These are phyloP conservation scores for Tripidium arundinaceum DNA, from an alignment of 202 grass and related monocot species.

Conservation along the genomic window DNA sequence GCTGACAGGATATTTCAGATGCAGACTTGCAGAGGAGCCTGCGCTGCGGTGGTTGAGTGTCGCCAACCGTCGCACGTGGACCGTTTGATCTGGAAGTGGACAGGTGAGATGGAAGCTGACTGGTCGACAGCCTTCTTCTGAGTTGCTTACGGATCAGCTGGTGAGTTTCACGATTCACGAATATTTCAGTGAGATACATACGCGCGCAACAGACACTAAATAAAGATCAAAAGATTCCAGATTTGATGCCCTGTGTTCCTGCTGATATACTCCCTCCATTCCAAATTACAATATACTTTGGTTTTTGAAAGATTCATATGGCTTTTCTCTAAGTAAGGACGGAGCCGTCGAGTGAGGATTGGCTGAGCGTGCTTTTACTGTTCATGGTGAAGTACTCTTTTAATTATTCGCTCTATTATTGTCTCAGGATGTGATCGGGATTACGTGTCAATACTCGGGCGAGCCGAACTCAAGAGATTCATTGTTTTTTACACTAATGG, in stretches of 20 bases:
- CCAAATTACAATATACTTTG: no score
- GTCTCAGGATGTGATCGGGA: background rate
- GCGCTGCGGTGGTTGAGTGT: background rate
- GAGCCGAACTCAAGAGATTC: background rate
- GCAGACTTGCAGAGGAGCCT: background rate
- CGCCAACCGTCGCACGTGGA: background rate
- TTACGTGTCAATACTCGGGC: background rate
- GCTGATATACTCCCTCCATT: no score
- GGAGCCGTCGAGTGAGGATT: no score
- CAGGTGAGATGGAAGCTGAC: background rate
- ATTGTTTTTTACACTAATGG: background rate
- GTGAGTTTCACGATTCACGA: no score
- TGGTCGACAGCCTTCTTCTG: background rate
- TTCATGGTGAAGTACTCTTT: background rate
- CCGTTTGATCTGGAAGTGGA: conserved; percentile 21
- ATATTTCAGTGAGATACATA: no score
- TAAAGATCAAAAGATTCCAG: no score
- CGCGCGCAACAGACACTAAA: no score
- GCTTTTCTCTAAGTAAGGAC: no score
- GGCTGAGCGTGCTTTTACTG: background rate
- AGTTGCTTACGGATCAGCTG: background rate
- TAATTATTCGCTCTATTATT: background rate
- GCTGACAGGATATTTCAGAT: conserved; percentile 15
- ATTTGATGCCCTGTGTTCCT: no score
- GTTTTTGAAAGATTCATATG: no score